Conservation (phyloP, 352 stramenopile species). For the Pythium sukuiense region DNA sequence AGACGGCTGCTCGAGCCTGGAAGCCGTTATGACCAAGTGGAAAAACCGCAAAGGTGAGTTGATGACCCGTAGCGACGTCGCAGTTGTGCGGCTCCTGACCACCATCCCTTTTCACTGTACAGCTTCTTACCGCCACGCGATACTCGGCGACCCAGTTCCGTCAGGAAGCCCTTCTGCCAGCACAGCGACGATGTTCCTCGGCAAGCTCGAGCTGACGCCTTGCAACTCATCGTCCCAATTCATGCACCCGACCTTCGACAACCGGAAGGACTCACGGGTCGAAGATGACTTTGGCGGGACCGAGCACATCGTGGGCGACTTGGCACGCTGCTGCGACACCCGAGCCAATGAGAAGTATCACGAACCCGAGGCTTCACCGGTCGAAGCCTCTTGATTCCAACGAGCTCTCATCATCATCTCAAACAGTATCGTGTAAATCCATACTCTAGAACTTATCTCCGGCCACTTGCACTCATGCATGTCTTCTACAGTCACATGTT, state of each 20-base stretch:
- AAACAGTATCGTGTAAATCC: neutral
- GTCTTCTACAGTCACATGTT: neutral
- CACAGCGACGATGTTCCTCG: constrained; percentile 41
- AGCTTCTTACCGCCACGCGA: constrained; percentile 71
- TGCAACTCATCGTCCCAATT: constrained; percentile 61
- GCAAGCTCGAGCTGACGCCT: constrained; percentile 46
- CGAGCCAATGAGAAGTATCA: constrained; percentile 11
- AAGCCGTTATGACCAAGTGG: constrained; percentile 83
- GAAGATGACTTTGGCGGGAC: constrained; percentile 61
- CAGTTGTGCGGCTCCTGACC: neutral
- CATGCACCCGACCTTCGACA: constrained; percentile 59
- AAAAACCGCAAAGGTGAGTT: constrained; percentile 67
- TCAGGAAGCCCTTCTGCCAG: constrained; percentile 16
- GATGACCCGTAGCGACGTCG: neutral
- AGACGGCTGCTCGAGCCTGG: constrained; percentile 74
- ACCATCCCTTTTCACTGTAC: neutral
- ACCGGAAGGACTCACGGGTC: constrained; percentile 43
- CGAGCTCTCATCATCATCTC: neutral
- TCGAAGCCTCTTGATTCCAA: constrained; percentile 24
- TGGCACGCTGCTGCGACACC: constrained; percentile 39
- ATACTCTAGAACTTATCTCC: neutral
- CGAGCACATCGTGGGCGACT: constrained; percentile 49
- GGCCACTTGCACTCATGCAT: neutral
- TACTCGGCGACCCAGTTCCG: constrained; percentile 68
- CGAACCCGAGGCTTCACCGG: constrained; percentile 20